A percentile compares a stretch with the other conserved stretches of the same genome.
phyloP scores from a whole-genome alignment of 768 basidiomycete species.

The Boletus rubropictus region DNA sequence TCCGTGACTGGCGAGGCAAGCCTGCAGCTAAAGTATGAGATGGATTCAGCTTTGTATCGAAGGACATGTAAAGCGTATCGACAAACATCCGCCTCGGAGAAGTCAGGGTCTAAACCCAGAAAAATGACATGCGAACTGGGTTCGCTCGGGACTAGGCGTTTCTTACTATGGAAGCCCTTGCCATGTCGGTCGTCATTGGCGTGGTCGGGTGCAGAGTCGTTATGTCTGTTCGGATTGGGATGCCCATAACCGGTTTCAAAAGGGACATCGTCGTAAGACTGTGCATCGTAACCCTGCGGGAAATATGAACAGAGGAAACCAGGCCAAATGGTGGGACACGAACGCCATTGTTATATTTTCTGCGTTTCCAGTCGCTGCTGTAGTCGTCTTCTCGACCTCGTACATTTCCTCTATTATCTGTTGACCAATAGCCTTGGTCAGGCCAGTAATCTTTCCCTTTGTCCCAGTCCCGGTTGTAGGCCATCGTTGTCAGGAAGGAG shows the following conservation, averaged over 20 bases:
- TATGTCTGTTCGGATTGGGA: slow-evolving; percentile 26
- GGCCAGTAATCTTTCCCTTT: slow-evolving; percentile 62
- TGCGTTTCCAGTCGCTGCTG: slow-evolving; percentile 64
- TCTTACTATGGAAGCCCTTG: slow-evolving; percentile 50
- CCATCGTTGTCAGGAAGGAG: slow-evolving; percentile 39
- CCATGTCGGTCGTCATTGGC: slow-evolving; percentile 45
- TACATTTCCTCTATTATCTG: slow-evolving; percentile 34
- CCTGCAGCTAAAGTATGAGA: slow-evolving; percentile 59
- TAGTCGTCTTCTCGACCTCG: slow-evolving; percentile 67
- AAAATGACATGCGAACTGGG: slow-evolving; percentile 93
- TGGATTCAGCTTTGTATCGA: slow-evolving; percentile 34
- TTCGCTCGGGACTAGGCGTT: slow-evolving; percentile 77
- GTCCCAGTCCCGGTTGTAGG: slow-evolving; percentile 85
- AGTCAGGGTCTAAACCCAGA: slow-evolving; percentile 87
- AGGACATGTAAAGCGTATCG: slow-evolving; percentile 30
- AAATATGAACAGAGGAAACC: slow-evolving; percentile 6
- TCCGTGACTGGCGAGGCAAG: slow-evolving; percentile 64
- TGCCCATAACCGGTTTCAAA: slow-evolving; percentile 32
- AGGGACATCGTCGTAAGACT: slow-evolving; percentile 44
- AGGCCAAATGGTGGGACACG: slow-evolving; percentile 22
- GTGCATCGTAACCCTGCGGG: slow-evolving; percentile 48
- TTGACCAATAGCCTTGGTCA: slow-evolving; percentile 40
- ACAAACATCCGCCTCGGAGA: slow-evolving; percentile 90
- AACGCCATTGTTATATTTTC: slow-evolving; percentile 76
- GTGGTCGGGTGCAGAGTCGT: slow-evolving; percentile 39